A percentile compares a stretch with the other conserved stretches of the same genome.
Conservation (phyloP, 2,329 filamentous ascomycete species). For the Diaporthe sp. region DNA sequence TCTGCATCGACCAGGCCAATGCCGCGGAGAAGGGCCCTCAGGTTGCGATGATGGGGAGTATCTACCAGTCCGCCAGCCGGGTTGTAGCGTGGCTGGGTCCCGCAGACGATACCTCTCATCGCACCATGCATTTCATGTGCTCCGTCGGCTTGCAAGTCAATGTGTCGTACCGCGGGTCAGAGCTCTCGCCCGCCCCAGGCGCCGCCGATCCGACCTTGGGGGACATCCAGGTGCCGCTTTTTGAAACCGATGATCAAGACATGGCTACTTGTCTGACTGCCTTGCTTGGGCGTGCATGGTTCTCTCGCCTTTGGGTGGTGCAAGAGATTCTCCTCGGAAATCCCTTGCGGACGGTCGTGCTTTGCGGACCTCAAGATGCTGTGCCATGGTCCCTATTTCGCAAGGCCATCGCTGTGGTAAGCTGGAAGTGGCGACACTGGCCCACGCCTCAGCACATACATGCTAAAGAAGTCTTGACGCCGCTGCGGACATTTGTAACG, state of each 20-base stretch:
- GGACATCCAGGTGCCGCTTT: neutral
- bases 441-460: neutral
- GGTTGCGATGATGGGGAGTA: slow-evolving; percentile 22
- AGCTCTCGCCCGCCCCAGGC: neutral
- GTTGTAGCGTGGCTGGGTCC: slow-evolving; percentile 29
- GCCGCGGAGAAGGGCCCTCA: slow-evolving; percentile 12
- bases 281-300: neutral
- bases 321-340: slow-evolving; percentile 6
- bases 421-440: neutral
- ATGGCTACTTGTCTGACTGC: neutral
- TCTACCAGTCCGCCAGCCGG: slow-evolving; percentile 4
- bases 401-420: slow-evolving; percentile 2
- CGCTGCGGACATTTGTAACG: neutral
- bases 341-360: neutral
- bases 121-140: slow-evolving; percentile 1
- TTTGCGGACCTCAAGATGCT: neutral
- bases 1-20: slow-evolving; percentile 29
- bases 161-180: neutral
- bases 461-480: too few species aligned
- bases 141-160: slow-evolving; percentile 1
- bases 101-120: neutral
- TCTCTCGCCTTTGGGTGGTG: slow-evolving; percentile 9
- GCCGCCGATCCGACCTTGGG: neutral
- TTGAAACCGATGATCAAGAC: neutral
- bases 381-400: slow-evolving; percentile 2